Conservation (phyloP, 495 filamentous ascomycete genomes). For the Podospora bellae-mahoneyi region DNA sequence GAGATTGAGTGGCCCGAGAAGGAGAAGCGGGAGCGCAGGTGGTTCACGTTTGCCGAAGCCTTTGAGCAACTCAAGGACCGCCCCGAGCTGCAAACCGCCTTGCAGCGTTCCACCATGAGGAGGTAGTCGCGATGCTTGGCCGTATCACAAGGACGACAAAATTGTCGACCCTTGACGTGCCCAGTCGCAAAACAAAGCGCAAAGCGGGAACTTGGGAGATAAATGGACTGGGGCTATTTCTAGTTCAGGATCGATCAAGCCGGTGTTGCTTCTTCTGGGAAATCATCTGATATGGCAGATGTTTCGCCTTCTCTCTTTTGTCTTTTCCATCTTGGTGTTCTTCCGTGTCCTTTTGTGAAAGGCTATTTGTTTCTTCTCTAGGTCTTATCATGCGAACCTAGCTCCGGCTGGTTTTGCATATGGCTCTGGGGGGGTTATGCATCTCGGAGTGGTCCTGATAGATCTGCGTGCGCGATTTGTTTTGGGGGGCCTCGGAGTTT, state of each 20-base stretch:
- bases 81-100: constrained; percentile 83
- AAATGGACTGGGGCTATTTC: neutral
- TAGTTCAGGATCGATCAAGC: neutral
- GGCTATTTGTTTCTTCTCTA: neutral
- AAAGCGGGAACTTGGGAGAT: neutral
- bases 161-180: too few relatives aligned
- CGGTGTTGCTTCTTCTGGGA: neutral
- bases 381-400: neutral
- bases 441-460: constrained; percentile 5
- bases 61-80: constrained; percentile 67
- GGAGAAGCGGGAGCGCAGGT: constrained; percentile 83
- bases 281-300: constrained; percentile 1
- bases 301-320: neutral
- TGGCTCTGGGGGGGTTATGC: constrained; percentile 1
- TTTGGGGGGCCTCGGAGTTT: neutral
- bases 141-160: constrained; percentile 16
- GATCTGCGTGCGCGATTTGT: constrained; percentile 6
- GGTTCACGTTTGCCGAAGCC: constrained; percentile 85
- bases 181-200: neutral
- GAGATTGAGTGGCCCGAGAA: constrained; percentile 89
- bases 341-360: neutral
- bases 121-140: constrained; percentile 27
- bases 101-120: constrained; percentile 75
- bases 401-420: constrained; percentile 7
- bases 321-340: neutral